These are phyloP conservation scores for Pilobolus umbonatus DNA, from an alignment of 192 early-diverging fungal species.

Conservation along the genomic window DNA sequence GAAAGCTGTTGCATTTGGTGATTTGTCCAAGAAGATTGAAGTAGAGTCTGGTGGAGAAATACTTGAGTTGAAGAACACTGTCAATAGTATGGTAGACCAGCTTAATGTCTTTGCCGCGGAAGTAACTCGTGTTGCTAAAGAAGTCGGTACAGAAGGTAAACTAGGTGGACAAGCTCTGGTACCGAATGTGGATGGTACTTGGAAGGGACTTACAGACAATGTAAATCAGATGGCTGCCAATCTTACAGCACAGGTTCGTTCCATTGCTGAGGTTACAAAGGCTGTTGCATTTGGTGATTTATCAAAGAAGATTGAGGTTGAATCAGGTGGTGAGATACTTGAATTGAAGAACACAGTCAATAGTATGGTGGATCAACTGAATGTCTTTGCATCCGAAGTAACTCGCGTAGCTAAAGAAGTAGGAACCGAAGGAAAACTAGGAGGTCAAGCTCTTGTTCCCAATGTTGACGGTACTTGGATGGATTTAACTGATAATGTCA, in stretches of 20 bases:
- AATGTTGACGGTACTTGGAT: slow-evolving; percentile 62
- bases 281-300: slow-evolving; percentile 56
- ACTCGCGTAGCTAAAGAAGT: slow-evolving; percentile 64
- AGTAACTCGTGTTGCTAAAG: slow-evolving; percentile 58
- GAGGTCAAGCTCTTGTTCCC: slow-evolving; percentile 54
- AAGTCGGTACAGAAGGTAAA: slow-evolving; percentile 69
- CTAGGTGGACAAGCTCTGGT: slow-evolving; percentile 76
- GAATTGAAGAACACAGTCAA: slow-evolving; percentile 77
- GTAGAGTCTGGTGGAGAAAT: slow-evolving; percentile 52
- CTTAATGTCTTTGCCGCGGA: slow-evolving; percentile 57
- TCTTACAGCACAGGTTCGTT: slow-evolving; percentile 62
- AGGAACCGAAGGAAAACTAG: slow-evolving; percentile 55
- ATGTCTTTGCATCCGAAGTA: slow-evolving; percentile 49
- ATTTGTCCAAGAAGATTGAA: slow-evolving; percentile 43
- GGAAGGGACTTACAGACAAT: slow-evolving; percentile 72
- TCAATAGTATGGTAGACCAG: slow-evolving; percentile 61
- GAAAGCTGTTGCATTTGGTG: slow-evolving; percentile 48
- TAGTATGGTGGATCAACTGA: slow-evolving; percentile 71
- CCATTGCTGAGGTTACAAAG: slow-evolving; percentile 59
- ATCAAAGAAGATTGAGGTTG: slow-evolving; percentile 56
- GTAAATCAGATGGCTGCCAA: slow-evolving; percentile 64
- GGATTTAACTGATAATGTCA: slow-evolving; percentile 60
- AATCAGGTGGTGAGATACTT: slow-evolving; percentile 64
- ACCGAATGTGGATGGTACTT: slow-evolving; percentile 63
- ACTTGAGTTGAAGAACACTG: slow-evolving; percentile 52